phyloP scores from a whole-genome alignment of 805 yeast genomes.

The Myxozyma melibiosi region DNA sequence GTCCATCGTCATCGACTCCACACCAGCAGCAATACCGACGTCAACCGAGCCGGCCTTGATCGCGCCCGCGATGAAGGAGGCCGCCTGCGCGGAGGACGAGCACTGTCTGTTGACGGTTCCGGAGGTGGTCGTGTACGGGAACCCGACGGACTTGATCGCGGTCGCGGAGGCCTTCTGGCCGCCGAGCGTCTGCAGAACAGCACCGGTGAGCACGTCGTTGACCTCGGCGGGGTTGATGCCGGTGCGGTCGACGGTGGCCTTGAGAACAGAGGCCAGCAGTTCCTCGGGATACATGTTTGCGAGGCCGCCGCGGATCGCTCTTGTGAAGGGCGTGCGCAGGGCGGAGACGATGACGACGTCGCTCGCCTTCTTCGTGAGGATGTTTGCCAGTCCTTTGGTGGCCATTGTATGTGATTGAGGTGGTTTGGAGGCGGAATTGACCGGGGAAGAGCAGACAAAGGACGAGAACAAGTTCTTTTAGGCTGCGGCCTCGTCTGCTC shows the following conservation, averaged over 20 bases:
- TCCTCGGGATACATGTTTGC: conserved; percentile 46
- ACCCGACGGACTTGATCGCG: conserved; percentile 44
- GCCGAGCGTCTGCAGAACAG: conserved; percentile 46
- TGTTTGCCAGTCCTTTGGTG: conserved; percentile 12
- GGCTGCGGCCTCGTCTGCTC: not conserved
- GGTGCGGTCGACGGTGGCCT: conserved; percentile 40
- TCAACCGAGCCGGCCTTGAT: conserved; percentile 42
- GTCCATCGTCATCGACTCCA: conserved; percentile 49
- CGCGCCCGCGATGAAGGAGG: conserved; percentile 43
- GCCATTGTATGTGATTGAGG: not conserved
- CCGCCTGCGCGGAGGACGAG: conserved; percentile 47
- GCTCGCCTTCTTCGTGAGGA: conserved; percentile 9
- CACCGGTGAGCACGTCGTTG: conserved; percentile 46
- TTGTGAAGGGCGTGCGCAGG: conserved; percentile 45
- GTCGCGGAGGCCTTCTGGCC: conserved; percentile 47
- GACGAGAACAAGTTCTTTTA: not conserved
- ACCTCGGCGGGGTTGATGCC: conserved; percentile 39
- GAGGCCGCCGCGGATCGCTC: conserved; percentile 45
- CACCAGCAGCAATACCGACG: conserved; percentile 48
- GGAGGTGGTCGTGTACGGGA: conserved; percentile 44
- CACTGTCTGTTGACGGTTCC: conserved; percentile 47
- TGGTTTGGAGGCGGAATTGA: too few relatives aligned
- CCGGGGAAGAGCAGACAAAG: not conserved
- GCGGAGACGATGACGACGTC: conserved; percentile 47
- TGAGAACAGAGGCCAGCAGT: conserved; percentile 41